phyloP scores from a whole-genome alignment of 495 filamentous ascomycete genomes.

The Bryoglossum gracile region DNA sequence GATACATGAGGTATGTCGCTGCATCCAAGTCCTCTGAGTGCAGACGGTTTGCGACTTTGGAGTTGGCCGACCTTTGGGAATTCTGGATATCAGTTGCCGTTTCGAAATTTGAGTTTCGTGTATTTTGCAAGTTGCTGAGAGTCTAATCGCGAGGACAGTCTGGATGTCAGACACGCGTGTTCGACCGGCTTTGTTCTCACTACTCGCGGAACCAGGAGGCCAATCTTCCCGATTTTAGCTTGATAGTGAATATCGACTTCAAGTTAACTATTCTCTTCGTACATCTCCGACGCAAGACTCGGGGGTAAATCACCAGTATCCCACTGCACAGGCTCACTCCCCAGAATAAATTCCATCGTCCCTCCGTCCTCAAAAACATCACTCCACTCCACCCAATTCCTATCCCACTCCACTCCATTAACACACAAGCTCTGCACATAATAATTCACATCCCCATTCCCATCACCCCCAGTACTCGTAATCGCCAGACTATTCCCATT shows the following conservation, averaged over 20 bases:
- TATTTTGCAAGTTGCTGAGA: too few relatives aligned
- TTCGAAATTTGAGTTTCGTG: too few relatives aligned
- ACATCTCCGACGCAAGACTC: conserved; percentile 33
- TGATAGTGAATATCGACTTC: too few relatives aligned
- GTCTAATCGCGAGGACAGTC: too few relatives aligned
- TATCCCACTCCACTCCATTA: conserved; percentile 44
- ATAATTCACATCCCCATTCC: conserved; percentile 39
- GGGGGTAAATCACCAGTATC: conserved; percentile 53
- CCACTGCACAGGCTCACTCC: conserved; percentile 44
- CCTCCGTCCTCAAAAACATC: conserved; percentile 59
- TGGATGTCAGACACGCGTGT: too few relatives aligned
- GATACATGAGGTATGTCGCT: background rate
- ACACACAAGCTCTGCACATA: conserved; percentile 49
- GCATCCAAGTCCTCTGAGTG: background rate
- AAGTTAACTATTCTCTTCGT: too few relatives aligned
- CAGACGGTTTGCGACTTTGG: background rate
- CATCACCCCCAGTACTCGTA: conserved; percentile 40
- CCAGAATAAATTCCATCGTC: conserved; percentile 54
- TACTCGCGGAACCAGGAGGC: too few relatives aligned
- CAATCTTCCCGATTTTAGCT: too few relatives aligned
- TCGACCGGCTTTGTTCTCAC: too few relatives aligned
- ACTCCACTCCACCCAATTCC: conserved; percentile 55
- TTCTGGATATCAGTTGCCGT: too few relatives aligned
- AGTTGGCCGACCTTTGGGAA: too few relatives aligned
- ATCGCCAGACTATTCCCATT: conserved; percentile 48